Percentiles rank a stretch among this genome's conserved stretches.
Evolutionary conservation across 495 filamentous ascomycete species (phyloP).

Genomic region (Xylaria scruposa): DNA sequence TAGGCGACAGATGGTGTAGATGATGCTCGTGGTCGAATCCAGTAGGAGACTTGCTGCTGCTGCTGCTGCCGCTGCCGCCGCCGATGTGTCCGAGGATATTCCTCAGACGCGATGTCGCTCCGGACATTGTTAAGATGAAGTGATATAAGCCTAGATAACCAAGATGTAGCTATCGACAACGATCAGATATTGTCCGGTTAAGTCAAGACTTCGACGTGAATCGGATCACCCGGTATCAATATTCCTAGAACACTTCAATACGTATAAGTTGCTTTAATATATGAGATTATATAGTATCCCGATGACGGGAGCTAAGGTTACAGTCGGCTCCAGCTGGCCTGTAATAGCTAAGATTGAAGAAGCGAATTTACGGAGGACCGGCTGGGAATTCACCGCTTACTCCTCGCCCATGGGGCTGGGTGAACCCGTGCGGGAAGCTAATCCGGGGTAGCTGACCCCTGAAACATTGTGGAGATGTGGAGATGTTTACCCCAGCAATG

Average conservation of each 20-base stretch:
- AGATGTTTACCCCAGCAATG: background rate
- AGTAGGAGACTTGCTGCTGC: conserved; percentile 41
- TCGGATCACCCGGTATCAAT: background rate
- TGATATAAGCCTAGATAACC: background rate
- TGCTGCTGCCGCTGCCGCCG: conserved; percentile 31
- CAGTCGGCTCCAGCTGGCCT: background rate
- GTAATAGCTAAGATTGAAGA: background rate
- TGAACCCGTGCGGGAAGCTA: background rate
- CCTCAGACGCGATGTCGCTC: conserved; percentile 53
- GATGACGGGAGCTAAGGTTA: background rate
- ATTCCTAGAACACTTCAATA: no score
- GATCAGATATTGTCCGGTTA: no score
- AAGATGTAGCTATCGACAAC: background rate
- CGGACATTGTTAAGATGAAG: conserved; percentile 46
- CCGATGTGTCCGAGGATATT: conserved; percentile 69
- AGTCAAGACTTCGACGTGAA: background rate
- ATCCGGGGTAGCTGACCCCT: background rate
- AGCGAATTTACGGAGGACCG: background rate
- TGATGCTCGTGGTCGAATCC: conserved; percentile 62
- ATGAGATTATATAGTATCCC: background rate
- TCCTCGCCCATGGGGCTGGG: background rate
- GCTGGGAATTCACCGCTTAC: background rate
- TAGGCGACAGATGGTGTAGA: conserved; percentile 84
- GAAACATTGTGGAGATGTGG: background rate
- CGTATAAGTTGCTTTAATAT: background rate